Evolutionary conservation across 1,284 basidiomycete genomes (phyloP).

Genomic region (Phenoliferia sp.): DNA sequence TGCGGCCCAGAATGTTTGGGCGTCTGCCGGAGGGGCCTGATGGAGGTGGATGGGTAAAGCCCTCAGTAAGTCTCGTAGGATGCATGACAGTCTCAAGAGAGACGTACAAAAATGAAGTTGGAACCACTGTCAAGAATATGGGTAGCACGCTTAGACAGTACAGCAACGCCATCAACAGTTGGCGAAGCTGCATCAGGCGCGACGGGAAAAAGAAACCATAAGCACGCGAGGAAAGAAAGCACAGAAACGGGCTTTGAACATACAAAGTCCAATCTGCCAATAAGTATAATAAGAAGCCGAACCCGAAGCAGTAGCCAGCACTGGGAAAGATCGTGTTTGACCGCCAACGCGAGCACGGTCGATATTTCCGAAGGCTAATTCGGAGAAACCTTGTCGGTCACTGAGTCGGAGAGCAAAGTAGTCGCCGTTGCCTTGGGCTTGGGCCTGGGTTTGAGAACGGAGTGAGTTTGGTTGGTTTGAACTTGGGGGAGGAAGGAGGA

Average conservation of each 20-base stretch:
- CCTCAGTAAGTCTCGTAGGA: no score
- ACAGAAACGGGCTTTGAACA: neutral
- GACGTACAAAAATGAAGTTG: slow-evolving; percentile 22
- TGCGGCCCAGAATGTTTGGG: slow-evolving; percentile 16
- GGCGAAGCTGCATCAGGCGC: neutral
- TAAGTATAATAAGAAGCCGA: neutral
- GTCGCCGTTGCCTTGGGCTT: neutral
- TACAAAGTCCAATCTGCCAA: neutral
- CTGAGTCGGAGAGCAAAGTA: slow-evolving; percentile 15
- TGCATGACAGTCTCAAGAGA: neutral
- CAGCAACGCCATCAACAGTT: slow-evolving; percentile 1
- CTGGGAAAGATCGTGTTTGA: neutral
- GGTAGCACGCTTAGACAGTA: neutral
- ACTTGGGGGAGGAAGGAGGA: neutral
- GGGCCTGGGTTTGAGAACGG: neutral
- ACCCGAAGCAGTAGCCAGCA: neutral
- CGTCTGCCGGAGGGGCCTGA: slow-evolving; percentile 18
- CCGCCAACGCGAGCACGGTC: neutral
- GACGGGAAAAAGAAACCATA: neutral
- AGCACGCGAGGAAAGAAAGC: neutral
- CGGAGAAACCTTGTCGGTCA: neutral
- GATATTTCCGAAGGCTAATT: slow-evolving; percentile 14
- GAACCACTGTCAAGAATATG: slow-evolving; percentile 26
- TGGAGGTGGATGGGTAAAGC: neutral
- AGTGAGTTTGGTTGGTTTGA: slow-evolving; percentile 2